These are phyloP conservation scores for Pharus latifolius DNA, from an alignment of 176 grass and related monocot genomes.

Conservation along the genomic window DNA sequence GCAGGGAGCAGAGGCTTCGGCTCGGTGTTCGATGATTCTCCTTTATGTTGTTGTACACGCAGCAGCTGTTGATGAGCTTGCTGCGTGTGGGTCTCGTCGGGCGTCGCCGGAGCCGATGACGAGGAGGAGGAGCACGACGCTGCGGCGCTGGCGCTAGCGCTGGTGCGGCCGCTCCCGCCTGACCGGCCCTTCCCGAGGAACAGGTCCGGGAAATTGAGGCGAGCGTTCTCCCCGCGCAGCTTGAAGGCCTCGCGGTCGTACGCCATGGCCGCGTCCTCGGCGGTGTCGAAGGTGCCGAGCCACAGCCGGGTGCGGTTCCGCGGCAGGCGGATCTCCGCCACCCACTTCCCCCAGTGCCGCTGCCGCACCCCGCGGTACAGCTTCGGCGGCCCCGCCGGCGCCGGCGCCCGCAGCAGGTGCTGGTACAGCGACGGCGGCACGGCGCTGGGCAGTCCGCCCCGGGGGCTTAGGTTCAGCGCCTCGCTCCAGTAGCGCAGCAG, in stretches of 20 bases:
- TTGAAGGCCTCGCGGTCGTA: constrained; percentile 91
- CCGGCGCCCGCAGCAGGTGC: constrained; percentile 30
- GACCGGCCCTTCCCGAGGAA: constrained; percentile 58
- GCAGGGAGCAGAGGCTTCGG: constrained; percentile 2
- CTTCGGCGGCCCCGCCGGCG: constrained; percentile 28
- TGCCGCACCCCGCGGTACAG: constrained; percentile 92
- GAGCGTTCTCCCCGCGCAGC: constrained; percentile 79
- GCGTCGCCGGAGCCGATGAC: constrained; percentile 27
- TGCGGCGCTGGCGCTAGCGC: constrained; percentile 12
- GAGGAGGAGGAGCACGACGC: constrained; percentile 45
- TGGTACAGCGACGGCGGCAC: constrained; percentile 42
- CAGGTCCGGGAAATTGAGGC: constrained; percentile 88
- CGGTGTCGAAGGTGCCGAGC: constrained; percentile 98
- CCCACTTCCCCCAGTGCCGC: constrained; percentile 99
- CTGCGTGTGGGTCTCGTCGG: constrained; percentile 6
- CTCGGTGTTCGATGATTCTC: not conserved
- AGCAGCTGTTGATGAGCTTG: not conserved
- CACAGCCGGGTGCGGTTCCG: constrained; percentile 79
- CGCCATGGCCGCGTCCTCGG: constrained; percentile 94
- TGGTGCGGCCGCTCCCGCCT: constrained; percentile 35
- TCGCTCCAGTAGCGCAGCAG: constrained; percentile 68
- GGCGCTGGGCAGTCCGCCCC: constrained; percentile 23
- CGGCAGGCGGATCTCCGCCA: constrained; percentile 94
- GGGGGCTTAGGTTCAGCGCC: constrained; percentile 67
- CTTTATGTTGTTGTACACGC: not conserved